Conservation (phyloP, 2,329 filamentous ascomycete species). For the Coniochaeta ligniaria region DNA sequence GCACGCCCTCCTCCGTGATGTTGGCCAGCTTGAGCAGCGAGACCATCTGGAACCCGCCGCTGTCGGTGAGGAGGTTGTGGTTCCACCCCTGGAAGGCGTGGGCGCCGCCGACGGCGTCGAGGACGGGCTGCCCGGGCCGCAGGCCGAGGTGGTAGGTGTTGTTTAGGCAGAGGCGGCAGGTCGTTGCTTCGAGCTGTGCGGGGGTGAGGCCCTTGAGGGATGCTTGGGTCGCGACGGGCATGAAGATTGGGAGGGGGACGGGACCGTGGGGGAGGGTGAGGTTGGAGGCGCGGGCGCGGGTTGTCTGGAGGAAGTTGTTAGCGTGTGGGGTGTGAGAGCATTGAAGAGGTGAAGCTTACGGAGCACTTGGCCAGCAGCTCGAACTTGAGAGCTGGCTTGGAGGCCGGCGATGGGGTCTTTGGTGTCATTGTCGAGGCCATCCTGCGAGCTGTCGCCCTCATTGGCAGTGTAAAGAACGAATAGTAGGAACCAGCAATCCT, state of each 20-base stretch:
- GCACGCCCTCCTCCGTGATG: conserved; percentile 91
- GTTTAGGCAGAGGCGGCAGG: conserved; percentile 87
- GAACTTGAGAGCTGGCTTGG: conserved; percentile 65
- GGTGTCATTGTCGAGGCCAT: conserved; percentile 35
- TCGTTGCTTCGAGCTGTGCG: conserved; percentile 81
- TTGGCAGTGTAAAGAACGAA: conserved; percentile 11
- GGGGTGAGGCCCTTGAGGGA: conserved; percentile 92
- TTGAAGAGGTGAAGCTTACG: conserved; percentile 41
- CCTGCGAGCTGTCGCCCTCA: conserved; percentile 23
- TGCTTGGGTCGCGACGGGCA: conserved; percentile 96
- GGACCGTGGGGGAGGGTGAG: conserved; percentile 86
- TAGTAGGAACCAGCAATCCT: background rate
- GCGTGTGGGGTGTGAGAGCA: background rate
- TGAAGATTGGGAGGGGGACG: conserved; percentile 88
- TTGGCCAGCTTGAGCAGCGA: conserved; percentile 88
- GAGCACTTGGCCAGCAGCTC: conserved; percentile 74
- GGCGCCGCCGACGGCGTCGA: conserved; percentile 83
- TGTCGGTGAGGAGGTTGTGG: conserved; percentile 86
- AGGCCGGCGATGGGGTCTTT: conserved; percentile 29
- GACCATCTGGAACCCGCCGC: conserved; percentile 94
- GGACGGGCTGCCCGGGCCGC: conserved; percentile 84
- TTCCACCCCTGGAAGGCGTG: conserved; percentile 94
- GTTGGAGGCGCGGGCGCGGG: conserved; percentile 83
- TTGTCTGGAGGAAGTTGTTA: conserved; percentile 57
- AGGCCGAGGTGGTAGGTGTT: conserved; percentile 97